Conservation (phyloP, 805 yeast genomes). For the Pichia heedii region DNA sequence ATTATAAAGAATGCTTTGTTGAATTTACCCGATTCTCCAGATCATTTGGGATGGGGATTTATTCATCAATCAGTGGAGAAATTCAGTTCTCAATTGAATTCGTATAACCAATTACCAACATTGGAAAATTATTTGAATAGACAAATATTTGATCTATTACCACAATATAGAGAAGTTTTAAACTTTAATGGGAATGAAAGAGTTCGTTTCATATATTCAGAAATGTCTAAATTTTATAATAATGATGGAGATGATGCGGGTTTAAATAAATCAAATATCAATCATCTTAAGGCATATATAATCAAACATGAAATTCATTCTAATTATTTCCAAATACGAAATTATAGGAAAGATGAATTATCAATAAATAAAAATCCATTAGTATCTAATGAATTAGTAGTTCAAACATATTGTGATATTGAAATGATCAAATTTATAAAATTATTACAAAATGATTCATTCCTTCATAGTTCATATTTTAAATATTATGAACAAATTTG, state of each 20-base stretch:
- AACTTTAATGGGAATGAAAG: too few relatives aligned
- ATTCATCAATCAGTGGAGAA: background rate
- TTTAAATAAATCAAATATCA: background rate
- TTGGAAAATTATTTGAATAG: background rate
- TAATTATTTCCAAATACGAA: slow-evolving; percentile 3
- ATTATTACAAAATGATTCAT: slow-evolving; percentile 6
- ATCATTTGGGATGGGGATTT: background rate
- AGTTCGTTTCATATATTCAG: too few relatives aligned
- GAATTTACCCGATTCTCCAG: background rate
- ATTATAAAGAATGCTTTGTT: background rate
- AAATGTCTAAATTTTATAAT: background rate
- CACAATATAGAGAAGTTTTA: background rate
- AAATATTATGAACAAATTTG: slow-evolving; percentile 3
- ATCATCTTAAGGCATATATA: slow-evolving; percentile 1
- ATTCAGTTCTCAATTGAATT: background rate
- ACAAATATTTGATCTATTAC: background rate
- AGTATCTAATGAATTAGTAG: background rate
- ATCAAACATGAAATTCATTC: slow-evolving; percentile 7
- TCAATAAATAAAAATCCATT: background rate
- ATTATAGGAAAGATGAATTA: background rate
- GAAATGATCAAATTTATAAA: slow-evolving; percentile 5
- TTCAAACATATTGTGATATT: slow-evolving; percentile 1
- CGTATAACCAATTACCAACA: background rate
- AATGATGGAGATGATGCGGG: background rate
- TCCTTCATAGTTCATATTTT: slow-evolving; percentile 3